A percentile compares a stretch with the other conserved stretches of the same genome.
Evolutionary conservation across 2,329 filamentous ascomycete species (phyloP).

Genomic region (Bipolaris cookei): DNA sequence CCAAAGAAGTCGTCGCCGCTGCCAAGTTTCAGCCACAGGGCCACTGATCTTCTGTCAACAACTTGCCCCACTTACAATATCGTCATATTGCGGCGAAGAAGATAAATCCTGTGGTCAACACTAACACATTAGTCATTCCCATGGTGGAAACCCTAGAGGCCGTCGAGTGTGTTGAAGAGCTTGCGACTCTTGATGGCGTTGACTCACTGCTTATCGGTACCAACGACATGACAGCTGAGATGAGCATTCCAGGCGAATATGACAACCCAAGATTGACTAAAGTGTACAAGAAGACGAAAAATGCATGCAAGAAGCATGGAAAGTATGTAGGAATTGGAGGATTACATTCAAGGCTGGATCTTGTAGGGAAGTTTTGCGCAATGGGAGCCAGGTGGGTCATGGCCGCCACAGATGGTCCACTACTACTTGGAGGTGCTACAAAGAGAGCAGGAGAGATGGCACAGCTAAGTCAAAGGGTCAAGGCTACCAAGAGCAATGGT

Average conservation of each 20-base stretch:
- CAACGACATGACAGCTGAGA: constrained; percentile 54
- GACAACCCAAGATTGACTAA: constrained; percentile 38
- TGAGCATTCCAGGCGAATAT: constrained; percentile 53
- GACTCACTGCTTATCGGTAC: constrained; percentile 55
- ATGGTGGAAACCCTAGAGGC: constrained; percentile 54
- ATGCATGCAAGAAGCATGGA: constrained; percentile 49
- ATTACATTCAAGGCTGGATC: constrained; percentile 50
- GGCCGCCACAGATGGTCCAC: constrained; percentile 47
- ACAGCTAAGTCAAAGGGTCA: constrained; percentile 14
- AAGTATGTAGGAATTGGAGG: constrained; percentile 54
- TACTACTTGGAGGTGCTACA: constrained; percentile 49
- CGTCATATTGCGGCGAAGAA: constrained; percentile 41
- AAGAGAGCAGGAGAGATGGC: constrained; percentile 37
- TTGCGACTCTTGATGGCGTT: constrained; percentile 52
- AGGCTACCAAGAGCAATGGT: neutral
- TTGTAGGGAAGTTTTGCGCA: constrained; percentile 51
- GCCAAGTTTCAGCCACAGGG: constrained; percentile 51
- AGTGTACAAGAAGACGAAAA: constrained; percentile 45
- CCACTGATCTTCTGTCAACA: constrained; percentile 46
- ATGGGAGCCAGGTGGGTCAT: constrained; percentile 52
- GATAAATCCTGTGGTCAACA: constrained; percentile 47
- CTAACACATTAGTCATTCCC: constrained; percentile 50
- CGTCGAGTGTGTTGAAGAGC: constrained; percentile 51
- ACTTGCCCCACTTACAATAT: constrained; percentile 49
- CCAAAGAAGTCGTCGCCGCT: constrained; percentile 46